Conservation (phyloP, 2,329 filamentous ascomycete genomes). For the Myriosclerotinia curreyana region DNA sequence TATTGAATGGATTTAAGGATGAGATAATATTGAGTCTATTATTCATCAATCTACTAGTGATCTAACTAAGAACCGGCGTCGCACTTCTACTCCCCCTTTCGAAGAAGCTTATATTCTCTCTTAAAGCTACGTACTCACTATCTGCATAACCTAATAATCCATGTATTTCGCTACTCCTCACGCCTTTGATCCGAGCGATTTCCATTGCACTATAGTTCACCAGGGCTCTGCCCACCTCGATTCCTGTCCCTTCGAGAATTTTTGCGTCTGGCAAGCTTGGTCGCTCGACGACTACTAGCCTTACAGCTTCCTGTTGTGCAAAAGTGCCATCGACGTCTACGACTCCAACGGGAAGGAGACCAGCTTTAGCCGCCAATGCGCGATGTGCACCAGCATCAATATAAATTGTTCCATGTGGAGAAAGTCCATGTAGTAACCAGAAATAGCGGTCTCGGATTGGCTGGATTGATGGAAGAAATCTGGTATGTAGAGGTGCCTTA, state of each 20-base stretch:
- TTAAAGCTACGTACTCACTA: slow-evolving; percentile 86
- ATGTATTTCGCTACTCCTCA: slow-evolving; percentile 77
- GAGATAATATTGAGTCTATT: too few species aligned
- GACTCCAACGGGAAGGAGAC: slow-evolving; percentile 85
- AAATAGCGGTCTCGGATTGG: slow-evolving; percentile 93
- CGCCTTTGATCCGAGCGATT: slow-evolving; percentile 78
- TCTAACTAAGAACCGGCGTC: neutral
- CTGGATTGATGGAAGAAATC: slow-evolving; percentile 79
- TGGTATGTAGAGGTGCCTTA: slow-evolving; percentile 74
- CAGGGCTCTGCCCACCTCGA: slow-evolving; percentile 81
- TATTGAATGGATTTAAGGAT: too few species aligned
- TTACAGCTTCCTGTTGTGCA: slow-evolving; percentile 87
- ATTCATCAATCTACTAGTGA: neutral
- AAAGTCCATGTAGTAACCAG: slow-evolving; percentile 92
- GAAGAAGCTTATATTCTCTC: slow-evolving; percentile 78
- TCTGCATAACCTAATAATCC: slow-evolving; percentile 84
- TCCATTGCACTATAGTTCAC: slow-evolving; percentile 91
- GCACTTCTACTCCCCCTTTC: slow-evolving; percentile 36
- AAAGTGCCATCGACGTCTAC: slow-evolving; percentile 86
- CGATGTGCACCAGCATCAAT: slow-evolving; percentile 87
- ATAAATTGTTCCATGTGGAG: slow-evolving; percentile 85
- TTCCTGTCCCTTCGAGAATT: slow-evolving; percentile 50
- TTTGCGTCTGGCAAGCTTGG: slow-evolving; percentile 42
- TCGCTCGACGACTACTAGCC: slow-evolving; percentile 74
- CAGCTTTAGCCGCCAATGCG: slow-evolving; percentile 78